Percentiles rank a stretch among this genome's conserved stretches.
Evolutionary conservation across 768 basidiomycete species (phyloP).

Genomic region (Xerocomellus chrysenteron): DNA sequence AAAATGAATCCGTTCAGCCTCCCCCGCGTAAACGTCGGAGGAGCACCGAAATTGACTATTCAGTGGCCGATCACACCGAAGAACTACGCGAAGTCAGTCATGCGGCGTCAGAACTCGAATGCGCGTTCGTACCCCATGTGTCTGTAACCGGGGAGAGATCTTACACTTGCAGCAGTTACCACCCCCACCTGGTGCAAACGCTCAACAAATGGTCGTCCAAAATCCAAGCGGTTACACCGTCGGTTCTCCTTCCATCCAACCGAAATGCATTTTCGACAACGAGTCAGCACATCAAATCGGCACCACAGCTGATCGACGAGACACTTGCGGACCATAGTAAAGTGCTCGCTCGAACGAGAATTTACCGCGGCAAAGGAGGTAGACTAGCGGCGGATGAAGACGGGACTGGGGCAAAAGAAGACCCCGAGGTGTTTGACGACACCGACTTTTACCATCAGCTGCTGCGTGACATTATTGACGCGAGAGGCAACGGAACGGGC

Average conservation of each 20-base stretch:
- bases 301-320: constrained; percentile 77
- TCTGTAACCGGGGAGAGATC: neutral
- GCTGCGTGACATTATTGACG: constrained; percentile 87
- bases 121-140: constrained; percentile 41
- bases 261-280: constrained; percentile 67
- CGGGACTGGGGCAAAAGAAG: constrained; percentile 36
- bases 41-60: constrained; percentile 27
- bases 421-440: constrained; percentile 73
- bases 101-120: constrained; percentile 47
- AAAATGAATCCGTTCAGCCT: constrained; percentile 46
- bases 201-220: constrained; percentile 95
- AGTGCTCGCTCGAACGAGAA: constrained; percentile 61
- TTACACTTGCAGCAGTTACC: constrained; percentile 42
- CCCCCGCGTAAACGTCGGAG: constrained; percentile 61
- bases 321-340: constrained; percentile 57
- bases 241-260: constrained; percentile 66
- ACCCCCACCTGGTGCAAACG: constrained; percentile 72
- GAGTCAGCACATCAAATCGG: constrained; percentile 57
- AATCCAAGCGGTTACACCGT: constrained; percentile 88
- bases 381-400: constrained; percentile 43
- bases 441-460: constrained; percentile 93
- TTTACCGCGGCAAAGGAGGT: constrained; percentile 47
- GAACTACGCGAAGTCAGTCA: constrained; percentile 44
- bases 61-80: constrained; percentile 10
- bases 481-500: constrained; percentile 44